Base-by-base conservation (phyloP, 1,284 basidiomycete genomes). In the Coniophora puteana region DNA sequence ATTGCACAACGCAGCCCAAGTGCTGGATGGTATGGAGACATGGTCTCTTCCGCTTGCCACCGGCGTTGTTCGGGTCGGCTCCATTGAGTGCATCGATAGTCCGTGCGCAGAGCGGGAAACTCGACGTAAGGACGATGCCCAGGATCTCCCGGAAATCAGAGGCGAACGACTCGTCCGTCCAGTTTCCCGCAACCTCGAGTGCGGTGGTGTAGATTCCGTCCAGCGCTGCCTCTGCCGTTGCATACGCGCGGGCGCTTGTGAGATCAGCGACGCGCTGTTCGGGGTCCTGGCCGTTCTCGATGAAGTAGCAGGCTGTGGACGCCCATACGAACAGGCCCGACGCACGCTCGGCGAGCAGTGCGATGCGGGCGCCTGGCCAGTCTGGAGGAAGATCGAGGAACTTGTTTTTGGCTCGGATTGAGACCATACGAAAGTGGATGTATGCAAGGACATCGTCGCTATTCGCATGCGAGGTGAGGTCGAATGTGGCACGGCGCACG, bases 241-340 rank as follows among this genome's bases (percentile, higher is more conserved):
- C 45, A 22, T 51, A 55, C 8, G 63, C 26, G 7, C 47, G 38
- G 1, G 46, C 28, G 0, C 47, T 36, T 1, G 58, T 45, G 18
- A 63, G 54, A n/a, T 59, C 48, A 11, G 54, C 36, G 25, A 66
- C 44, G 20, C 51, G 50, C 33, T 52, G 51, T 20, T 54, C 51
- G 3, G 63, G 63, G 30, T 64, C 49, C 37, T 65, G 59, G 0
- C 53, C 55, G 8, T 51, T 57, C 32, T 55, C 53, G 39, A 63
- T 51, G 17, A 63, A 61, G 12, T 45, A 45, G 43, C 53, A 52
- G 2, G 61, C 64, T 2, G 64, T 66, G 10, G 45, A 52, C 8
- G 63, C 62, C 65, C 63, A 64, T 29, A 66, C 52, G 40, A 66
- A 66, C 18, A 64, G 48, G 2, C 62, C 62, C 27, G 51, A 59